phyloP scores from a whole-genome alignment of 768 basidiomycete genomes.

The Leccinum boreale region DNA sequence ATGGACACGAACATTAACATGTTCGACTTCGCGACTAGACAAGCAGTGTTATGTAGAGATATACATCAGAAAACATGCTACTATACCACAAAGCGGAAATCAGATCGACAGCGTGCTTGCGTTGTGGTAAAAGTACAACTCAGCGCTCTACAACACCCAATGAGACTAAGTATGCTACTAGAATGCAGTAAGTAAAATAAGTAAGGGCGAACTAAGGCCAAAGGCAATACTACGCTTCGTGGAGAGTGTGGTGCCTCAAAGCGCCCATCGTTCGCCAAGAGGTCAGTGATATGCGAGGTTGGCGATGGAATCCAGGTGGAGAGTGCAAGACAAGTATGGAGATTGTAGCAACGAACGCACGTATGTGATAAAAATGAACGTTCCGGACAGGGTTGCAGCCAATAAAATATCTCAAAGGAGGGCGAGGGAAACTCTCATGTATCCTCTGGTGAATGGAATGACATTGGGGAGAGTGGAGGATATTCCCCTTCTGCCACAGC shows the following conservation, averaged over 20 bases:
- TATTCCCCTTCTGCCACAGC: slow-evolving; percentile 79
- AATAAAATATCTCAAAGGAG: slow-evolving; percentile 26
- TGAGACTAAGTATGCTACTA: slow-evolving; percentile 32
- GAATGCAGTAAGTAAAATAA: slow-evolving; percentile 32
- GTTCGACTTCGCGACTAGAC: not conserved
- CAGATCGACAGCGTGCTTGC: slow-evolving; percentile 13
- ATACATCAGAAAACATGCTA: slow-evolving; percentile 10
- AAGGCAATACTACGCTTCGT: slow-evolving; percentile 17
- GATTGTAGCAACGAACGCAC: slow-evolving; percentile 30
- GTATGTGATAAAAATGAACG: slow-evolving; percentile 25
- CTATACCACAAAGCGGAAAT: slow-evolving; percentile 5
- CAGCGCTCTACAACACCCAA: slow-evolving; percentile 30
- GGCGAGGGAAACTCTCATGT: slow-evolving; percentile 24
- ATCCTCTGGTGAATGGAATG: slow-evolving; percentile 55
- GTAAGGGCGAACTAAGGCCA: slow-evolving; percentile 19
- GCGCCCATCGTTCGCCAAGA: slow-evolving; percentile 13
- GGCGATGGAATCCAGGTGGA: slow-evolving; percentile 26
- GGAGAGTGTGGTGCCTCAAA: not conserved
- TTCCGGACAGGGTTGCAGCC: slow-evolving; percentile 17
- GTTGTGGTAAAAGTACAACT: slow-evolving; percentile 30
- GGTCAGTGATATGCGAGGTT: slow-evolving; percentile 16
- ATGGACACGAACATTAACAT: slow-evolving; percentile 46
- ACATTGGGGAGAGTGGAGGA: slow-evolving; percentile 73
- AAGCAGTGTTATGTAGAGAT: slow-evolving; percentile 7
- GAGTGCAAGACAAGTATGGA: slow-evolving; percentile 22